Evolutionary conservation across 169 alveolate genomes (phyloP).

Genomic region (Plasmodium knowlesi): DNA sequence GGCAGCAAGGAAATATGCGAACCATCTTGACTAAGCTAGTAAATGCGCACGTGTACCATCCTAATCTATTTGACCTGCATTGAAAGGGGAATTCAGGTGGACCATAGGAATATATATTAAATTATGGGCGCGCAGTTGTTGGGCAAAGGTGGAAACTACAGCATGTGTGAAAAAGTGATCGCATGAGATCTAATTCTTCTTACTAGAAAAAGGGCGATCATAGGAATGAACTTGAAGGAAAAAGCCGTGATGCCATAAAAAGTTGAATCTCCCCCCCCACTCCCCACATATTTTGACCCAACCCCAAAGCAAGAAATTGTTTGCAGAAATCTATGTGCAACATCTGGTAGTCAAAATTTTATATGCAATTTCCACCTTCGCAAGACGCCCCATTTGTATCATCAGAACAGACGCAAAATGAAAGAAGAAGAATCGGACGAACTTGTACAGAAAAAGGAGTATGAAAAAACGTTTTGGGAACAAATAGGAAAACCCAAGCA

Average conservation of each 20-base stretch:
- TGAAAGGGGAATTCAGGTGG: background rate
- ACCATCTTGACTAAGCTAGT: background rate
- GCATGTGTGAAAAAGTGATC: background rate
- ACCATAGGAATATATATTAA: background rate
- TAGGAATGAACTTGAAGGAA: background rate
- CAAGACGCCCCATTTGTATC: background rate
- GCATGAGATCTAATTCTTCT: background rate
- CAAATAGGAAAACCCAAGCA: slow-evolving; percentile 77
- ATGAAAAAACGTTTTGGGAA: slow-evolving; percentile 79
- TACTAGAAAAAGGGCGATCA: background rate
- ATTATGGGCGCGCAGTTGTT: background rate
- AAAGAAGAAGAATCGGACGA: background rate
- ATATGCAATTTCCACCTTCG: background rate
- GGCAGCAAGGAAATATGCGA: background rate
- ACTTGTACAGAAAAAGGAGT: slow-evolving; percentile 10
- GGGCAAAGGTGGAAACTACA: background rate
- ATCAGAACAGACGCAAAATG: background rate
- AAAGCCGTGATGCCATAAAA: background rate
- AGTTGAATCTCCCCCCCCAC: background rate
- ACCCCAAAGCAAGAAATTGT: background rate
- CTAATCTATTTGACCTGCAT: background rate
- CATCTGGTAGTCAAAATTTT: background rate
- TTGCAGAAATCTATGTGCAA: background rate
- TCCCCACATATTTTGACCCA: background rate
- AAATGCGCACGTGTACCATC: background rate